These are phyloP conservation scores for Canavalia ensiformis DNA, from an alignment of 306 rosid genomes.

Conservation along the genomic window DNA sequence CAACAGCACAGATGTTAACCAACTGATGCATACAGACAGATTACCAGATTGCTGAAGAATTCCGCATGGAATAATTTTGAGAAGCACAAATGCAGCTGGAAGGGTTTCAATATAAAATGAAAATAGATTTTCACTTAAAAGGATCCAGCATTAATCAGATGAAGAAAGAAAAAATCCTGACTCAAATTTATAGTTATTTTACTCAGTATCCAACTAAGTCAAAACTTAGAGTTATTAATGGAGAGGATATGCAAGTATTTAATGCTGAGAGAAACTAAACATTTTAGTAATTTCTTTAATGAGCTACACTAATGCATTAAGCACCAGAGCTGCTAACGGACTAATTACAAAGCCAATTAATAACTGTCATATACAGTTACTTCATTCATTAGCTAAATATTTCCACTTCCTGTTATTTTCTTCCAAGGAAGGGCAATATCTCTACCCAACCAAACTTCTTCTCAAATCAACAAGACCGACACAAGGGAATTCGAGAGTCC, in stretches of 20 bases:
- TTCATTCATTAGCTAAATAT: not conserved
- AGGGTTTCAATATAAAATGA: conserved; percentile 9
- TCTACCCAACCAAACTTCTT: not conserved
- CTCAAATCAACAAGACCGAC: too few species aligned
- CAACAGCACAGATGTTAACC: not conserved
- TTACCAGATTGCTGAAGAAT: not conserved
- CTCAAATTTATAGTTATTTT: not conserved
- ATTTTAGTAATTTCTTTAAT: not conserved
- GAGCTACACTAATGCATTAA: not conserved
- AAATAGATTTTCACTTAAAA: not conserved
- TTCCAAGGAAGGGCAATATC: not conserved
- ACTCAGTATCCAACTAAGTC: not conserved
- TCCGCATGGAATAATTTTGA: conserved; percentile 6
- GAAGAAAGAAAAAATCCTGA: not conserved
- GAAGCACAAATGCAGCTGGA: not conserved
- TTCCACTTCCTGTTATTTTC: not conserved
- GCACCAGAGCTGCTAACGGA: not conserved
- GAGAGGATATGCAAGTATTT: not conserved
- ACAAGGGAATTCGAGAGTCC: too few species aligned
- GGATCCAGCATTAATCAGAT: not conserved
- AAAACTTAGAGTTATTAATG: not conserved
- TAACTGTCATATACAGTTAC: not conserved
- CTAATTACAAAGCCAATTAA: not conserved
- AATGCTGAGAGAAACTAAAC: not conserved
- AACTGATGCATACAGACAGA: not conserved